Percentiles rank a stretch among this genome's conserved stretches.
phyloP scores from a whole-genome alignment of 257 asterid genomes.

The Solanum virginianum region DNA sequence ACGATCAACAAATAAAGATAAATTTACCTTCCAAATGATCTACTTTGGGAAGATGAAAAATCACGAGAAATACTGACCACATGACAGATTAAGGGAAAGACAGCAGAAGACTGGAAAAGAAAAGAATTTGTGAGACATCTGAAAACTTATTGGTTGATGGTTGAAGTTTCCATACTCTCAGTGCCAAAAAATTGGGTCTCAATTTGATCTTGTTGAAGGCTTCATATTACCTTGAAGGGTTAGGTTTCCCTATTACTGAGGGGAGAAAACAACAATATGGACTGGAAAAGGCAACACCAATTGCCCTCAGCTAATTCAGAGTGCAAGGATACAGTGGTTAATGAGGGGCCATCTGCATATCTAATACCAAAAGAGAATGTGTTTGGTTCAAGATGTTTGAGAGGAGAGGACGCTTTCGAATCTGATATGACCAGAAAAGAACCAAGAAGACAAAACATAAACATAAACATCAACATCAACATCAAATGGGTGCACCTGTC shows the following conservation, averaged over 20 bases:
- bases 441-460: background rate
- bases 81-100: background rate
- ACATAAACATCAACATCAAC: background rate
- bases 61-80: background rate
- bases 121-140: background rate
- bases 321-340: background rate
- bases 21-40: background rate
- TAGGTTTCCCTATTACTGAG: background rate
- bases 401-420: background rate
- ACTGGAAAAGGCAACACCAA: background rate
- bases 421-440: background rate
- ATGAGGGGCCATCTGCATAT: background rate
- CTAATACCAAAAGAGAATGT: background rate
- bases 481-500: constrained; percentile 48
- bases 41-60: background rate
- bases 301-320: background rate
- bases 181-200: background rate
- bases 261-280: background rate
- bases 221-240: background rate
- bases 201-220: background rate
- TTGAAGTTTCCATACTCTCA: background rate
- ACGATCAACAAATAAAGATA: background rate
- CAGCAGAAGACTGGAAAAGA: background rate
- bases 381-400: background rate
- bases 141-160: background rate